Evolutionary conservation across 139 green algal species (phyloP).

Genomic region (Chlorella sp.): DNA sequence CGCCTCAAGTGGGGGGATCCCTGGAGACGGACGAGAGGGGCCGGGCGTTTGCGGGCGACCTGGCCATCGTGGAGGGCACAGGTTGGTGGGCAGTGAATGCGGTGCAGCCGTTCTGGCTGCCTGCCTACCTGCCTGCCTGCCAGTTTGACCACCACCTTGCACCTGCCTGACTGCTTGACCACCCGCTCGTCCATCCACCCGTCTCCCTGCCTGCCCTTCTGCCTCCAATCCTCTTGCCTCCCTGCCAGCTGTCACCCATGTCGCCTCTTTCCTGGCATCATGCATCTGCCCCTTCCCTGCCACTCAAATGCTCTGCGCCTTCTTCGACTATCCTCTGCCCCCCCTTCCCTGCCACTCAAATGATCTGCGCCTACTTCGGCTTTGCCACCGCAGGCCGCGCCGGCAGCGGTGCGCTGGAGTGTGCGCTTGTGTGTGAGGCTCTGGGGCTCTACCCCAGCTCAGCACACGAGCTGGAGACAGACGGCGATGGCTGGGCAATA

Average conservation of each 20-base stretch:
- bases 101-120: not conserved
- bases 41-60: slow-evolving; percentile 58
- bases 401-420: slow-evolving; percentile 36
- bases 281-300: not conserved
- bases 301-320: not conserved
- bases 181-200: not conserved
- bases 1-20: slow-evolving; percentile 3
- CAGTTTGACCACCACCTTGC: not conserved
- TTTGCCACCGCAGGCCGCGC: slow-evolving; percentile 19
- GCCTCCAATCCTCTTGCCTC: too few relatives aligned
- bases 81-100: slow-evolving; percentile 25
- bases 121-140: not conserved
- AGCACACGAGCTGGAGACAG: slow-evolving; percentile 32
- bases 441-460: slow-evolving; percentile 43
- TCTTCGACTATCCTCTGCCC: too few relatives aligned
- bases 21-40: slow-evolving; percentile 55
- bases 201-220: not conserved
- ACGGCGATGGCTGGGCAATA: slow-evolving; percentile 43
- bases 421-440: slow-evolving; percentile 47
- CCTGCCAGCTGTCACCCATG: not conserved
- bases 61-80: slow-evolving; percentile 58
- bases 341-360: not conserved
- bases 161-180: not conserved
- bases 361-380: not conserved
- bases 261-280: too few relatives aligned